Base-by-base conservation (phyloP, 2,329 filamentous ascomycete genomes). In the Cladophialophora carrionii region DNA sequence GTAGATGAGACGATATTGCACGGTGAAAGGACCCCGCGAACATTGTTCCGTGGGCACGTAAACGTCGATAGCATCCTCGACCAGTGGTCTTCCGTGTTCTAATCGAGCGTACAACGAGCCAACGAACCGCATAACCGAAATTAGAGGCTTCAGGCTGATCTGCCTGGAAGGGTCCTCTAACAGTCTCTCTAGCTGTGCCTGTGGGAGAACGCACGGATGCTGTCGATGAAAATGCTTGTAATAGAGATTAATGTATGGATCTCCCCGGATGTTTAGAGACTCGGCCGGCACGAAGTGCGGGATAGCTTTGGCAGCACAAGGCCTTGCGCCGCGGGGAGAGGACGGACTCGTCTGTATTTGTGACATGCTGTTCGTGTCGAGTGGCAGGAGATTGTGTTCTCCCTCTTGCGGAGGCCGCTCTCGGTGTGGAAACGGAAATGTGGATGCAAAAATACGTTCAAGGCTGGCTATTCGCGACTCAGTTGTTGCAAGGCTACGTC, bases 1-100 rank as follows among this genome's bases (percentile, higher is more conserved):
- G 61, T 92, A 84, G 3, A 96, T 81, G 52, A 96, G 78, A 74
- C 95, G 82, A 2, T 91, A 88, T 78, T 96, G 93, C 0, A 96
- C 87, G 72, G 88, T 87, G 63, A 62, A 55, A n/a, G 65, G 65
- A 48, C 54, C 51, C 32, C 43, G 57, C 51, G 32, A 64, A 17
- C 24, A 64, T 43, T 22, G 26, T 34, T 57, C 37, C 41, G 32
- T 14, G 34, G 24, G 48, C 14, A 20, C 24, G 24, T 17, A 34
- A 9, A 57, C 12, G 10, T 24, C 46, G 32, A 31, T 54, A 12
- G 37, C 24, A 14, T 41, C 37, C 24, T 62, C 32, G 51, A 26
- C 51, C 24, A 63, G 32, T 31, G 32, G 49, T 6, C 56, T n/a
- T 8, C 34, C 20, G 6, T 64, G n/a, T 29, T 46, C 56, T 60